Evolutionary conservation across 768 basidiomycete genomes (phyloP).

Genomic region (Suillus subaureus): DNA sequence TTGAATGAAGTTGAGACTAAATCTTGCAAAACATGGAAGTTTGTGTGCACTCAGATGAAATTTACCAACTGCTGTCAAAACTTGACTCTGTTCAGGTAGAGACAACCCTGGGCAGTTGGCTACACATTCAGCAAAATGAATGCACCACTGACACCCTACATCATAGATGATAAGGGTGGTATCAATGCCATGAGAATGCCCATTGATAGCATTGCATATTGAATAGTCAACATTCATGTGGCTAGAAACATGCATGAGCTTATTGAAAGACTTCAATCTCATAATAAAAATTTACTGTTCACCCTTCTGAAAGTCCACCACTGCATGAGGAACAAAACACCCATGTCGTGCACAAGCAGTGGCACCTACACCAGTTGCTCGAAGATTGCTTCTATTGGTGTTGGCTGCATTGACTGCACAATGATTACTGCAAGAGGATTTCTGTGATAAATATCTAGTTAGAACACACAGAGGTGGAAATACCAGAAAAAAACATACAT

Average conservation of each 20-base stretch:
- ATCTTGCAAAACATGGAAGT: conserved; percentile 27
- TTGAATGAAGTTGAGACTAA: conserved; percentile 26
- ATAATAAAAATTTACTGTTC: conserved; percentile 18
- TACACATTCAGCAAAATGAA: conserved; percentile 18
- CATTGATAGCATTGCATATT: conserved; percentile 22
- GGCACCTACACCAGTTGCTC: too few relatives aligned
- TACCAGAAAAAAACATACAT: conserved; percentile 6
- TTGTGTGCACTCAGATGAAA: conserved; percentile 23
- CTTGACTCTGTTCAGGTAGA: conserved; percentile 5
- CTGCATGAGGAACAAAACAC: too few relatives aligned
- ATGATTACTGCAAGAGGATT: conserved; percentile 17
- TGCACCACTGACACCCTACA: conserved; percentile 29
- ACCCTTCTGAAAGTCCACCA: conserved; percentile 15
- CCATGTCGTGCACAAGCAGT: too few relatives aligned
- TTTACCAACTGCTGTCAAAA: conserved; percentile 18
- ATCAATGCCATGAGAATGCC: conserved; percentile 10
- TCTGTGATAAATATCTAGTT: conserved; percentile 6
- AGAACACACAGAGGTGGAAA: too few relatives aligned
- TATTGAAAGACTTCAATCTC: too few relatives aligned
- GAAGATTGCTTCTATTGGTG: too few relatives aligned
- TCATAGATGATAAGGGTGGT: conserved; percentile 29
- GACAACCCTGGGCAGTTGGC: not conserved
- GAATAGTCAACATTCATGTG: conserved; percentile 33
- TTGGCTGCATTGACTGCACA: conserved; percentile 21
- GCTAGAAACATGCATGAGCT: conserved; percentile 6